Evolutionary conservation across 495 filamentous ascomycete genomes (phyloP), one percentile per base, ranked within the genome.

Genomic region (Penicillium coffeae): DNA sequence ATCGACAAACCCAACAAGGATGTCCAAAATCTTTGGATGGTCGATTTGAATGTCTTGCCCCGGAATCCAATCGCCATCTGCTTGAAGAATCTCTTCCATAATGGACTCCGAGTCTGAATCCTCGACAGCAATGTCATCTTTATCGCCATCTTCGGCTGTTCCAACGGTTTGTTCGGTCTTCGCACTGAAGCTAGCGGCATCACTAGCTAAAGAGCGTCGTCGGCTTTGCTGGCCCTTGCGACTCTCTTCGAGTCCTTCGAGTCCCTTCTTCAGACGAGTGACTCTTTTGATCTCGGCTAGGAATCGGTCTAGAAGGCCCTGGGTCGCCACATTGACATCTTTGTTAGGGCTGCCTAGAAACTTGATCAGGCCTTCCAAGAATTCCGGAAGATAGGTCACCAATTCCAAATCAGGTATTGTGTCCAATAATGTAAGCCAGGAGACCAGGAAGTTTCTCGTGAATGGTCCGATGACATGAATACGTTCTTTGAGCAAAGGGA

Each of bases 401-500:
- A 99, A 83, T 67, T 99, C 94, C 36, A 99, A 73, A 58, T 99
- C 94, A 0, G 94, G 94, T 41, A 99, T 96, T 8, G 92, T 96
- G 66, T 99, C 94, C 19, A 99, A 73, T 8, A 99, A 66, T 37
- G 85, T 94, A 47, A 99, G 87, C 94, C 94, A 99, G 8, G 88
- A 89, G 20, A 99, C 94, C 22, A 99, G 71, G 60, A 99, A 99
- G 13, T 86, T 93, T 38, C 94, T 78, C 40, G 92, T 97, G 61
- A 94, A 97, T 3, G 94, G 89, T 53, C 94, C 95, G 42, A 94
- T 79, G 32, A 95, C 92, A 68, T 87, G 83, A 50, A 99, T 96
- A 33, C 94, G 83, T 56, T 96, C 92, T 54, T 89, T 86, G 20
- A 99, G 78, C 13, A 99, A 74, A 14, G 94, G 94, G 42, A 99